A percentile compares a stretch with the other conserved stretches of the same genome.
These are phyloP conservation scores for Striga hermonthica DNA, from an alignment of 305 asterid species.

Conservation along the genomic window DNA sequence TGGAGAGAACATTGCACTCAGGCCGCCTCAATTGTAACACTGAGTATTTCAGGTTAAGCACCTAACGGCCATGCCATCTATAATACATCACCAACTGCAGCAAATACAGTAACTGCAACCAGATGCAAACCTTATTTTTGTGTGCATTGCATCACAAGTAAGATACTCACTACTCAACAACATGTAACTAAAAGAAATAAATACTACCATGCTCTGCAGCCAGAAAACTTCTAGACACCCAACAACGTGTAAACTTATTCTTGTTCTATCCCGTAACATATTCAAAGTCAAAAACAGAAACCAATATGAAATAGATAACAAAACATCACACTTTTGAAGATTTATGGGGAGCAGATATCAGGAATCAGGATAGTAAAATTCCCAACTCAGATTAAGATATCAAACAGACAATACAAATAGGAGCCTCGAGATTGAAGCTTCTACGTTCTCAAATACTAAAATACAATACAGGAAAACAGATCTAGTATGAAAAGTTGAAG, in stretches of 20 bases:
- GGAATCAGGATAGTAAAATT: constrained; percentile 24
- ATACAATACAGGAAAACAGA: constrained; percentile 10
- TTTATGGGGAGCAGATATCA: constrained; percentile 12
- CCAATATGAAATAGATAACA: constrained; percentile 20
- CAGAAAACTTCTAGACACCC: constrained; percentile 4
- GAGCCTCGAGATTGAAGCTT: not conserved
- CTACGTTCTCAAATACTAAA: not conserved
- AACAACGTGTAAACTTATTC: not conserved
- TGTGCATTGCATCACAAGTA: not conserved
- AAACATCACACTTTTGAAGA: constrained; percentile 29
- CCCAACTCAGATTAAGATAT: not conserved
- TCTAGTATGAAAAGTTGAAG: constrained; percentile 22
- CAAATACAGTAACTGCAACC: no score
- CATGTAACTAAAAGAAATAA: no score
- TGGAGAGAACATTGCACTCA: not conserved
- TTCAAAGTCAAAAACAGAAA: not conserved
- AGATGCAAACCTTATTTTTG: not conserved
- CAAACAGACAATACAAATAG: not conserved
- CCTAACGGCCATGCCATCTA: no score
- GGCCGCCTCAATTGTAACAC: no score
- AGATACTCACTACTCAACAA: not conserved
- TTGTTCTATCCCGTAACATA: not conserved
- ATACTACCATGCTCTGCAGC: not conserved
- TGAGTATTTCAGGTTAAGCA: no score
- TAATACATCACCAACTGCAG: no score